A percentile compares a stretch with the other conserved stretches of the same genome.
Conservation (phyloP, 768 basidiomycete genomes). For the Grammothele lineata region DNA sequence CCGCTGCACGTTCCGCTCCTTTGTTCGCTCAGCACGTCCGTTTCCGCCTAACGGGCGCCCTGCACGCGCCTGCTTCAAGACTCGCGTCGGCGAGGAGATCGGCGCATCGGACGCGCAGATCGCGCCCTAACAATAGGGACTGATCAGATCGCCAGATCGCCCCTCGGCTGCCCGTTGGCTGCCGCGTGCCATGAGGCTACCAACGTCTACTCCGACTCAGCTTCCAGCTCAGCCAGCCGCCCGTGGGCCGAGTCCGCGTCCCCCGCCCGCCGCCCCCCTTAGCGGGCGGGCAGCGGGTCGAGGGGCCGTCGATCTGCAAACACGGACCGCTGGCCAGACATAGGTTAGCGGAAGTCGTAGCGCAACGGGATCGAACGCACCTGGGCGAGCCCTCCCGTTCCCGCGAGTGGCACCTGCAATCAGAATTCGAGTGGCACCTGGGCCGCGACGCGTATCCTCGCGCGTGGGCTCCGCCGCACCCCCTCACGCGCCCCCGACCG, state of each 20-base stretch:
- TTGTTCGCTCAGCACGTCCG: constrained; percentile 3
- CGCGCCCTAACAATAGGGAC: constrained; percentile 15
- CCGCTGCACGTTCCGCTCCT: constrained; percentile 4
- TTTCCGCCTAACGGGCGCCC: not conserved
- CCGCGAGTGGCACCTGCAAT: constrained; percentile 7
- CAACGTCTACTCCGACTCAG: constrained; percentile 13
- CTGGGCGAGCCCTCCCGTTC: not conserved
- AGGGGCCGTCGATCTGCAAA: too few relatives aligned
- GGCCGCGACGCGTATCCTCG: too few relatives aligned
- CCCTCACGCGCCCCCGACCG: too few relatives aligned
- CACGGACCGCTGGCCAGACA: too few relatives aligned
- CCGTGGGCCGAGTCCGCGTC: too few relatives aligned
- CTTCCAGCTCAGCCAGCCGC: constrained; percentile 1
- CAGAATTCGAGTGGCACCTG: constrained; percentile 9
- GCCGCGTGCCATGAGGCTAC: constrained; percentile 15
- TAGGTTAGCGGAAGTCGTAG: too few relatives aligned
- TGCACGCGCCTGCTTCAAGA: not conserved
- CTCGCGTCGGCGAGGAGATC: constrained; percentile 1
- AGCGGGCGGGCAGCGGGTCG: not conserved
- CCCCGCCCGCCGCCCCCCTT: not conserved
- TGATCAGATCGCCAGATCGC: constrained; percentile 13
- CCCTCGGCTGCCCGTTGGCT: constrained; percentile 8
- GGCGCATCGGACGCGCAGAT: constrained; percentile 13
- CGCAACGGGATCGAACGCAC: too few relatives aligned
- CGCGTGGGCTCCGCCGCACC: too few relatives aligned